These are phyloP conservation scores for Coix lacrymajobi DNA, from an alignment of 176 grass and related monocot genomes.

Conservation along the genomic window DNA sequence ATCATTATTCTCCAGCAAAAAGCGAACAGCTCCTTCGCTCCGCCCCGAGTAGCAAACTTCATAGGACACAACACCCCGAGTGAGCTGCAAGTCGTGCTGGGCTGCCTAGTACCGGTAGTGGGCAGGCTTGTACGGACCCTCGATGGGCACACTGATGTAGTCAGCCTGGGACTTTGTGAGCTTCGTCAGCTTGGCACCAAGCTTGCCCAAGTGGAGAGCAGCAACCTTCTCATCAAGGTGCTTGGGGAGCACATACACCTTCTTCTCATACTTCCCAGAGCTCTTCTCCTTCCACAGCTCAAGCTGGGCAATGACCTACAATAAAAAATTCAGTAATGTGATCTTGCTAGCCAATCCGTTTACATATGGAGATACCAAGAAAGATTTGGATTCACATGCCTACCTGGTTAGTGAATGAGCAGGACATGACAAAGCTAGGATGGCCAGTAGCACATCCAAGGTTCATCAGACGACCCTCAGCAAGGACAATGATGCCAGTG, in stretches of 20 bases:
- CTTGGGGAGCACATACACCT: slow-evolving; percentile 95
- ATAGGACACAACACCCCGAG: not conserved
- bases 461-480: slow-evolving; percentile 98
- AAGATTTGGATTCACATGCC: not conserved
- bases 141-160: slow-evolving; percentile 70
- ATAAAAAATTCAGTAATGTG: not conserved
- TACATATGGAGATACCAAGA: not conserved
- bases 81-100: slow-evolving; percentile 7
- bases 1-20: slow-evolving; percentile 34
- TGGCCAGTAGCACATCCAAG: slow-evolving; percentile 92
- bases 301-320: slow-evolving; percentile 89
- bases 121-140: slow-evolving; percentile 84
- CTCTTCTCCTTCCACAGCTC: slow-evolving; percentile 93
- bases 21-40: not conserved
- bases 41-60: not conserved
- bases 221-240: slow-evolving; percentile 99
- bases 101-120: slow-evolving; percentile 77
- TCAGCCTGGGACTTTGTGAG: slow-evolving; percentile 63
- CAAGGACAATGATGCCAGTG: slow-evolving; percentile 80
- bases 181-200: slow-evolving; percentile 87
- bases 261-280: slow-evolving; percentile 92
- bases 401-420: slow-evolving; percentile 99
- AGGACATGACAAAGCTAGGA: slow-evolving; percentile 99
- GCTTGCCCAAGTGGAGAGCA: slow-evolving; percentile 82
- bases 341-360: not conserved